These are phyloP conservation scores for Suillus spraguei DNA, from an alignment of 768 basidiomycete genomes.

Conservation along the genomic window DNA sequence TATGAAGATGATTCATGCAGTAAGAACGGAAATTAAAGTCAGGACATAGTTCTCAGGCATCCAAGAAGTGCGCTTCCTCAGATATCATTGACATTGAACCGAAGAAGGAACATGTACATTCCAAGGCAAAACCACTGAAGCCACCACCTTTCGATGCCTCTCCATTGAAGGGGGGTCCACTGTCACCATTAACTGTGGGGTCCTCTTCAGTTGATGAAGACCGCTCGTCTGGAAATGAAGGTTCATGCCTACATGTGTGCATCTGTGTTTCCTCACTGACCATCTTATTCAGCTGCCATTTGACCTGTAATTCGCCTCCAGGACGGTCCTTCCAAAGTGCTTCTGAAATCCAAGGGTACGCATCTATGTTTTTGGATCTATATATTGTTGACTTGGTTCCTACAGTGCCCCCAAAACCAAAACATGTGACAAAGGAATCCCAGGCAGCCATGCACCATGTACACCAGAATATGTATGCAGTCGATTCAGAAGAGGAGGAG, in stretches of 20 bases:
- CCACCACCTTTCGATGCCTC: background rate
- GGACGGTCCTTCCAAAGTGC: background rate
- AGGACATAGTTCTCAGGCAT: background rate
- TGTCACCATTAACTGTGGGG: background rate
- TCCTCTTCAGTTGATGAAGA: background rate
- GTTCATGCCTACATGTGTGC: background rate
- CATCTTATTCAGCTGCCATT: constrained; percentile 1
- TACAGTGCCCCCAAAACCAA: background rate
- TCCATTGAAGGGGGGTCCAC: background rate
- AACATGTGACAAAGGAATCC: background rate
- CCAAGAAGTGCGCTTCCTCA: background rate
- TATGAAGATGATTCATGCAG: background rate
- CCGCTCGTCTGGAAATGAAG: background rate
- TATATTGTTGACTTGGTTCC: background rate
- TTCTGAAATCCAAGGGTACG: background rate
- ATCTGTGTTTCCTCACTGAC: background rate
- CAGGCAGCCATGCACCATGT: background rate
- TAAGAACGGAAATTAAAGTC: background rate
- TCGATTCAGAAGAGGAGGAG: background rate
- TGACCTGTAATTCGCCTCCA: background rate
- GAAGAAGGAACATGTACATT: background rate
- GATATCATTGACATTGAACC: background rate
- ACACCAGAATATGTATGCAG: background rate
- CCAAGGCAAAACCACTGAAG: background rate
- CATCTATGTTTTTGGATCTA: background rate